Evolutionary conservation across 2,329 filamentous ascomycete species (phyloP).

Genomic region (Alternaria ethzedia): DNA sequence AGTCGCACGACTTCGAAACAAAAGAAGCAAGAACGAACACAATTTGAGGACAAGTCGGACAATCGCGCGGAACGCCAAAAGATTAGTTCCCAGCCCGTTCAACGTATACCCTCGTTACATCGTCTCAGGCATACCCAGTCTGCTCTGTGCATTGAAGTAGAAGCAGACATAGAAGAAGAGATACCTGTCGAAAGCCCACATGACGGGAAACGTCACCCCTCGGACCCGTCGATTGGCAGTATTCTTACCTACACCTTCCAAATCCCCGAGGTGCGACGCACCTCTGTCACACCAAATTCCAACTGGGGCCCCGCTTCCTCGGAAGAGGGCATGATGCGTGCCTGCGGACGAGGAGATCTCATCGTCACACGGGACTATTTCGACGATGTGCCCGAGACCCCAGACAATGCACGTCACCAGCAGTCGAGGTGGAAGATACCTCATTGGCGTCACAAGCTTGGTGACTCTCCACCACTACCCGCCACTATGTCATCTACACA

Average conservation of each 20-base stretch:
- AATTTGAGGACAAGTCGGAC: not conserved
- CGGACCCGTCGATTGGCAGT: slow-evolving; percentile 19
- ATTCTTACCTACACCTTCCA: slow-evolving; percentile 10
- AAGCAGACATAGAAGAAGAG: slow-evolving; percentile 1
- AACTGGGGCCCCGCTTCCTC: not conserved
- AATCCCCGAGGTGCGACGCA: slow-evolving; percentile 9
- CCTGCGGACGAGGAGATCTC: slow-evolving; percentile 13
- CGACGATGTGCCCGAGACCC: not conserved
- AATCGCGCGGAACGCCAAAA: not conserved
- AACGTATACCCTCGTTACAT: slow-evolving; percentile 15
- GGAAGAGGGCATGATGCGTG: not conserved
- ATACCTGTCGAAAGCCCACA: not conserved
- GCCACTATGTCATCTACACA: not conserved
- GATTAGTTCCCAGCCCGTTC: slow-evolving; percentile 1
- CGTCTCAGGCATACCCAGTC: slow-evolving; percentile 16
- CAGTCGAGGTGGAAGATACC: not conserved
- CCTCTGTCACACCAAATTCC: slow-evolving; percentile 1
- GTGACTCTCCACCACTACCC: not conserved
- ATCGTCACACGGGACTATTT: slow-evolving; percentile 3
- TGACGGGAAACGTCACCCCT: slow-evolving; percentile 8
- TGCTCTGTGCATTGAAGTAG: slow-evolving; percentile 1
- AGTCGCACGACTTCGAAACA: not conserved
- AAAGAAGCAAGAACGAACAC: not conserved
- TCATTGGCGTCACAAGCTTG: not conserved
- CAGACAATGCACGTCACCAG: not conserved